phyloP scores from a whole-genome alignment of 306 rosid species.

The Dicorynia guianensis region DNA sequence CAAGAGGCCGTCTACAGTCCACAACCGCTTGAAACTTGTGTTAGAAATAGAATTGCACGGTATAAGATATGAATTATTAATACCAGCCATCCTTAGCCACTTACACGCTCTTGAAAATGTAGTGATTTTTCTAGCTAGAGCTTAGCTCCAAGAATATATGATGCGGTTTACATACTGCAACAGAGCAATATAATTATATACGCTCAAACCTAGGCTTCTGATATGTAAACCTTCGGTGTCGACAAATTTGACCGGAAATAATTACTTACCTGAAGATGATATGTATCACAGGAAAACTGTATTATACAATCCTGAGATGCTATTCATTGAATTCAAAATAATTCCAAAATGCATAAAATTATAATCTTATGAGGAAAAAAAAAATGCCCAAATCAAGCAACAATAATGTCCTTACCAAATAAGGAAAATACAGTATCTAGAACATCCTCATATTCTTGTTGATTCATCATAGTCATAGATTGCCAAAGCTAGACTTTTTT shows the following conservation, averaged over 20 bases:
- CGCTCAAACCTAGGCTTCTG: no score
- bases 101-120: background rate
- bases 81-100: background rate
- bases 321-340: no score
- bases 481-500: background rate
- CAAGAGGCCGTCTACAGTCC: background rate
- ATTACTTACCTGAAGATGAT: no score
- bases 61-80: background rate
- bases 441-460: background rate
- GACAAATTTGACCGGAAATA: no score
- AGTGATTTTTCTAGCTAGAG: background rate
- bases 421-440: background rate
- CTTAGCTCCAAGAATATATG: background rate
- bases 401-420: no score
- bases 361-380: no score
- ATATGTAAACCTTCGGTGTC: background rate
- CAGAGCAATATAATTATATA: background rate
- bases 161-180: background rate
- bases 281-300: no score
- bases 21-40: background rate
- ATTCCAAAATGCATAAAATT: no score
- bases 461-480: background rate
- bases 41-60: conserved; percentile 3
- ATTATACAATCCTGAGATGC: no score
- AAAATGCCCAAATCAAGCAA: no score